phyloP scores from a whole-genome alignment of 768 basidiomycete species.

The Hemileccinum rubropunctum region DNA sequence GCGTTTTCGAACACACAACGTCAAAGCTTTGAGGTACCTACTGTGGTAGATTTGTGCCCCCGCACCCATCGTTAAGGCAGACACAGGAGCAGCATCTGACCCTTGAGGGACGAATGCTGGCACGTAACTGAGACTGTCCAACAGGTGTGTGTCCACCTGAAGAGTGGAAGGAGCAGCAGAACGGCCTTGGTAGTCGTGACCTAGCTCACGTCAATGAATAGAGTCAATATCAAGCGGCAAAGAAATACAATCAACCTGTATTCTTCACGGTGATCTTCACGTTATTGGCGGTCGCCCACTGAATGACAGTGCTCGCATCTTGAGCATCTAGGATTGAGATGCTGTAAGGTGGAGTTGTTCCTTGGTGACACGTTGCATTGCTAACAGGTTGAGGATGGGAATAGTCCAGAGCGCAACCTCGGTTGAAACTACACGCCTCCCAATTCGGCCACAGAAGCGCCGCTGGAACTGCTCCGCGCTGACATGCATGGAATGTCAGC shows the following conservation, averaged over 20 bases:
- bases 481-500: background rate
- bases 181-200: constrained; percentile 23
- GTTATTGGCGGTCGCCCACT: constrained; percentile 18
- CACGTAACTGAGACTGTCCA: constrained; percentile 13
- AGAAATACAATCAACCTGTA: constrained; percentile 13
- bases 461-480: constrained; percentile 19
- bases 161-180: constrained; percentile 24
- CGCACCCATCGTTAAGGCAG: constrained; percentile 19
- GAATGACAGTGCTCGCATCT: constrained; percentile 19
- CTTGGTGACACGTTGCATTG: constrained; percentile 14
- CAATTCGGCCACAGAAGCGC: constrained; percentile 25
- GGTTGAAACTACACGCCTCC: constrained; percentile 18
- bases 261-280: constrained; percentile 24
- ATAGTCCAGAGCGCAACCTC: constrained; percentile 21
- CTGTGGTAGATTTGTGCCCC: constrained; percentile 15
- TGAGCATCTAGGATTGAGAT: constrained; percentile 14
- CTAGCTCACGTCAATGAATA: constrained; percentile 3
- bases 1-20: background rate
- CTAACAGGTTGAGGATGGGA: constrained; percentile 15
- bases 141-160: constrained; percentile 21
- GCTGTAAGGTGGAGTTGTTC: constrained; percentile 21
- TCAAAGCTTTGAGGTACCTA: background rate
- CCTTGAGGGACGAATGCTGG: constrained; percentile 20
- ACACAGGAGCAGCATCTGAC: constrained; percentile 10
- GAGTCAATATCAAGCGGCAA: background rate